These are phyloP conservation scores for Claviceps cyperi DNA, from an alignment of 2,329 filamentous ascomycete species.

Conservation along the genomic window DNA sequence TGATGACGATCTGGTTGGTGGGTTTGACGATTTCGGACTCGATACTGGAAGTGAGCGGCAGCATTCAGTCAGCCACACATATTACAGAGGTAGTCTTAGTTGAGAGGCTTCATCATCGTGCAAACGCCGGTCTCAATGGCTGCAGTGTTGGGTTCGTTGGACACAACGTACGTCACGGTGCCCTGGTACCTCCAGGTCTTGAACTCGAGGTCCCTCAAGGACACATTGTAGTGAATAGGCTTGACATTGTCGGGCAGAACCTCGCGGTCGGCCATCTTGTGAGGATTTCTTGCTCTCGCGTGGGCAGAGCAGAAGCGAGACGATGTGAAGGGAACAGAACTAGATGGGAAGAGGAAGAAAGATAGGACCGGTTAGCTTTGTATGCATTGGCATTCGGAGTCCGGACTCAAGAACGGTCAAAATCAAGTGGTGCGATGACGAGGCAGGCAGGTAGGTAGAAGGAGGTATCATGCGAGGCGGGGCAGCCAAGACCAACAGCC, in stretches of 20 bases:
- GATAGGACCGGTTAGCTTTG: neutral
- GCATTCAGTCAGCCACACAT: too few relatives aligned
- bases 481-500: neutral
- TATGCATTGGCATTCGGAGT: neutral
- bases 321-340: constrained; percentile 12
- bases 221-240: constrained; percentile 74
- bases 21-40: constrained; percentile 56
- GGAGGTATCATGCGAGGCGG: neutral
- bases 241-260: constrained; percentile 53
- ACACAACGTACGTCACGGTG: constrained; percentile 43
- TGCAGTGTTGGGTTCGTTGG: neutral
- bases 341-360: neutral
- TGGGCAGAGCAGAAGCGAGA: constrained; percentile 22
- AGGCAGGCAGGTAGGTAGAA: neutral
- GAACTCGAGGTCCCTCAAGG: constrained; percentile 70
- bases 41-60: constrained; percentile 37
- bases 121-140: too few relatives aligned
- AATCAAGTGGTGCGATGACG: too few relatives aligned
- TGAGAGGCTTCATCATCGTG: neutral
- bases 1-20: constrained; percentile 67
- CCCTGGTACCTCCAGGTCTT: constrained; percentile 65
- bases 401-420: too few relatives aligned
- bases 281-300: constrained; percentile 19
- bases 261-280: constrained; percentile 43
- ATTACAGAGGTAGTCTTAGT: neutral